Evolutionary conservation across 352 stramenopile species (phyloP).

Genomic region (Sclerospora graminicola): DNA sequence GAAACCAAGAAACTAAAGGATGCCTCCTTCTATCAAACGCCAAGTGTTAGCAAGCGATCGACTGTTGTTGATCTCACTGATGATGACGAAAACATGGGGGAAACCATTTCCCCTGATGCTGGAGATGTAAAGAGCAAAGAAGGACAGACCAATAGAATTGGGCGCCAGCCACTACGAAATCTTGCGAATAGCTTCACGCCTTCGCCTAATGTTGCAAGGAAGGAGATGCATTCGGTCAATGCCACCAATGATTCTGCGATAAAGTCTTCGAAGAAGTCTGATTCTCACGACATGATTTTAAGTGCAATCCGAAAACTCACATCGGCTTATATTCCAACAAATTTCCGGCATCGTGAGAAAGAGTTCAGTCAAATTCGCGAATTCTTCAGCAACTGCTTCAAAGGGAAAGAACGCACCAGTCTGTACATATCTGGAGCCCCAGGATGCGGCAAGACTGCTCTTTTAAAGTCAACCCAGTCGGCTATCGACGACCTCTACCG

Average conservation of each 20-base stretch:
- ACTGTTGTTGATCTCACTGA: slow-evolving; percentile 7
- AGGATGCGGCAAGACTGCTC: slow-evolving; percentile 67
- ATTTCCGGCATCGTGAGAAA: slow-evolving; percentile 48
- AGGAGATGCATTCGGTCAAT: slow-evolving; percentile 5
- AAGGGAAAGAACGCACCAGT: slow-evolving; percentile 36
- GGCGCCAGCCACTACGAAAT: slow-evolving; percentile 24
- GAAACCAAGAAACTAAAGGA: slow-evolving; percentile 21
- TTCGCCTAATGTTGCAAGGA: slow-evolving; percentile 24
- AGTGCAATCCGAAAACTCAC: slow-evolving; percentile 42
- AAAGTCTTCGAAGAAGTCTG: slow-evolving; percentile 5
- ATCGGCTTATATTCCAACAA: slow-evolving; percentile 29
- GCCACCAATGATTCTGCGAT: slow-evolving; percentile 1
- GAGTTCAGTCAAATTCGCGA: slow-evolving; percentile 39
- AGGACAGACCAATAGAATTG: slow-evolving; percentile 8
- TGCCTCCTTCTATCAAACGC: slow-evolving; percentile 16
- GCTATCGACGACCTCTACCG: slow-evolving; percentile 42
- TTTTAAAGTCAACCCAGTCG: slow-evolving; percentile 44
- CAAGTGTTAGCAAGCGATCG: slow-evolving; percentile 9
- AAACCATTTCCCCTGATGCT: slow-evolving; percentile 39
- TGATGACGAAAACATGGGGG: slow-evolving; percentile 15
- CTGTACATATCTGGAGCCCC: slow-evolving; percentile 73
- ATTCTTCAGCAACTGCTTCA: slow-evolving; percentile 56
- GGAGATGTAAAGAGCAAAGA: slow-evolving; percentile 21
- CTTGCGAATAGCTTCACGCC: slow-evolving; percentile 55
- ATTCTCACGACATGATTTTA: slow-evolving; percentile 10